Percentiles rank a stretch among this genome's conserved stretches.
These are phyloP conservation scores for Aureobasidium pullulans DNA, from an alignment of 2,329 filamentous ascomycete species.

Conservation along the genomic window DNA sequence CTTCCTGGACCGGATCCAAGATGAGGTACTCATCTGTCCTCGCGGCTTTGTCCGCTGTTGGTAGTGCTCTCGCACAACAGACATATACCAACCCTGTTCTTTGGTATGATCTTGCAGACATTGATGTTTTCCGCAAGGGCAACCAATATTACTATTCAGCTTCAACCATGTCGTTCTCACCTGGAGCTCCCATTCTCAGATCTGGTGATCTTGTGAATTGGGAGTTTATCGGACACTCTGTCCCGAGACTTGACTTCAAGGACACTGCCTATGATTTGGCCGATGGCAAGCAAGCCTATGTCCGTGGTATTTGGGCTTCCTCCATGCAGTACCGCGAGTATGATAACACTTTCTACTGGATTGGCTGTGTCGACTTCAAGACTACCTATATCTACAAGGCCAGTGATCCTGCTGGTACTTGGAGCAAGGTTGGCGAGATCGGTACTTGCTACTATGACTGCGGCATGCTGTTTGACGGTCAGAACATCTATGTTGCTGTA, in stretches of 20 bases:
- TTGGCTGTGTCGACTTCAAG: constrained; percentile 47
- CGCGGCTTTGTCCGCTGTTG: background rate
- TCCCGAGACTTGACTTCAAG: constrained; percentile 32
- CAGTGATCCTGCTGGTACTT: constrained; percentile 34
- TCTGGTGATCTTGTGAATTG: constrained; percentile 51
- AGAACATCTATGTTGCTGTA: constrained; percentile 49
- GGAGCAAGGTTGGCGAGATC: constrained; percentile 33
- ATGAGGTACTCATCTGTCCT: constrained; percentile 7
- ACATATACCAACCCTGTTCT: constrained; percentile 46
- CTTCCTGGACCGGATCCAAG: background rate
- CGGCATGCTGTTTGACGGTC: constrained; percentile 52
- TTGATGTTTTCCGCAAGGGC: constrained; percentile 46
- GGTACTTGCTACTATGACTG: constrained; percentile 51
- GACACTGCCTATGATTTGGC: constrained; percentile 40
- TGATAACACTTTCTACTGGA: constrained; percentile 48
- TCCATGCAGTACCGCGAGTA: constrained; percentile 46
- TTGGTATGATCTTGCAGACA: constrained; percentile 49
- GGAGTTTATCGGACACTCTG: constrained; percentile 34
- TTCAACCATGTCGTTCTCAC: constrained; percentile 50
- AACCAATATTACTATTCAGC: constrained; percentile 49
- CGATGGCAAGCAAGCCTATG: constrained; percentile 38
- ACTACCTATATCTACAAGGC: constrained; percentile 50
- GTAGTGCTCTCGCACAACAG: background rate
- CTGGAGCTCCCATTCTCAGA: constrained; percentile 49
- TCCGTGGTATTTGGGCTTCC: constrained; percentile 51